Conservation (phyloP, 805 yeast genomes). For the Lipomyces spencermartinsiae region DNA sequence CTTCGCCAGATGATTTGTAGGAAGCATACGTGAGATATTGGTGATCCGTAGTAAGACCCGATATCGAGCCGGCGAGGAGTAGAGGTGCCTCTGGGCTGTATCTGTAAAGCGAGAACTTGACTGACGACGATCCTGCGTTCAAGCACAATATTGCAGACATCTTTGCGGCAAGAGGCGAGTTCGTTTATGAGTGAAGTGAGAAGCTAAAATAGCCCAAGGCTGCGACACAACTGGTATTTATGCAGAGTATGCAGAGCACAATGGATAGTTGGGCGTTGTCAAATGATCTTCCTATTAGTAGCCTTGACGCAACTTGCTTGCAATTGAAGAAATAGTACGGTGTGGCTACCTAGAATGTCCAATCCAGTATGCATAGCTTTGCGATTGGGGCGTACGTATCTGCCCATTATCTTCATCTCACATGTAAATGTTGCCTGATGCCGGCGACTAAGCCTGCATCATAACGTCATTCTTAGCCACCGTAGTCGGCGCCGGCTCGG, state of each 20-base stretch:
- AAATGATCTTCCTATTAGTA: too few species aligned
- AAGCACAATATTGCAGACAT: conserved; percentile 26
- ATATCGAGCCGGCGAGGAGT: conserved; percentile 26
- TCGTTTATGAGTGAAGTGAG: neutral
- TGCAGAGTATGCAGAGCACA: too few species aligned
- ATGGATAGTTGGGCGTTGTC: neutral
- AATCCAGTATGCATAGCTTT: neutral
- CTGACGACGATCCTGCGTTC: conserved; percentile 39
- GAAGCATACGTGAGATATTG: conserved; percentile 28
- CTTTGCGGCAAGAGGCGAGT: neutral
- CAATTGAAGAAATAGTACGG: too few species aligned
- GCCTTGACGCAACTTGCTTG: too few species aligned
- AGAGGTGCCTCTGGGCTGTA: conserved; percentile 21
- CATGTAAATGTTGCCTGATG: neutral
- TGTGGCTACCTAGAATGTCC: neutral
- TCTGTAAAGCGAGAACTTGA: conserved; percentile 36
- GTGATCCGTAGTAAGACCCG: conserved; percentile 33
- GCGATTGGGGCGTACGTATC: neutral
- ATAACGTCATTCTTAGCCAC: too few species aligned
- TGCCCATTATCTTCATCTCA: neutral
- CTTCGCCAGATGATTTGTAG: conserved; percentile 50
- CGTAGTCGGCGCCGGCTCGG: neutral
- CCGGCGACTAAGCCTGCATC: neutral
- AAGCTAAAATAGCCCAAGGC: neutral
- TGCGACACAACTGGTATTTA: neutral